These are phyloP conservation scores for Capsicum baccatum DNA, from an alignment of 257 asterid species.

Conservation along the genomic window DNA sequence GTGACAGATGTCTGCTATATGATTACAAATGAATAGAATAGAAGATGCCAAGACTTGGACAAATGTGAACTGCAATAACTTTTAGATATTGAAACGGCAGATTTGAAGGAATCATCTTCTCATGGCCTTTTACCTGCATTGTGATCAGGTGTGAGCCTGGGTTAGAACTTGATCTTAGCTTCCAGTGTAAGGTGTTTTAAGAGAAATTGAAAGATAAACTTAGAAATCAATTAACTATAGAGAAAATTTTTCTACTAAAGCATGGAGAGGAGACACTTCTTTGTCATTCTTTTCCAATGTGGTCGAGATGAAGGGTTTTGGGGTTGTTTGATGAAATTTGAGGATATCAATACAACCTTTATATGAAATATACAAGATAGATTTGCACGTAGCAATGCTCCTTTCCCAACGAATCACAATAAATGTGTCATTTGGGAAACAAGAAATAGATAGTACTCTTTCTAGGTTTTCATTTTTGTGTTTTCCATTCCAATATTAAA, in stretches of 20 bases:
- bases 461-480: neutral
- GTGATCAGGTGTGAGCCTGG: neutral
- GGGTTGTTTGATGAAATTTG: neutral
- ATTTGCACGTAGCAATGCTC: neutral
- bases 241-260: neutral
- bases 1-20: neutral
- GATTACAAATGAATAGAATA: neutral
- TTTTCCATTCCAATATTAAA: neutral
- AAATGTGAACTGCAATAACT: neutral
- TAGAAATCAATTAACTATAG: constrained; percentile 12
- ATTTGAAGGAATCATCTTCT: neutral
- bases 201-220: neutral
- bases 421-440: neutral
- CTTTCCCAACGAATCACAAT: neutral
- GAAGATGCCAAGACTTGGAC: neutral
- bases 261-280: neutral
- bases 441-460: neutral
- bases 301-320: neutral
- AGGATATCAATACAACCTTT: neutral
- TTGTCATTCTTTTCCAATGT: neutral
- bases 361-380: neutral
- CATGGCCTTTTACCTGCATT: neutral
- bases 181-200: neutral
- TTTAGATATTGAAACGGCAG: neutral
- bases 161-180: neutral